Conservation (phyloP, 768 basidiomycete genomes). For the Calocera viscosa region DNA sequence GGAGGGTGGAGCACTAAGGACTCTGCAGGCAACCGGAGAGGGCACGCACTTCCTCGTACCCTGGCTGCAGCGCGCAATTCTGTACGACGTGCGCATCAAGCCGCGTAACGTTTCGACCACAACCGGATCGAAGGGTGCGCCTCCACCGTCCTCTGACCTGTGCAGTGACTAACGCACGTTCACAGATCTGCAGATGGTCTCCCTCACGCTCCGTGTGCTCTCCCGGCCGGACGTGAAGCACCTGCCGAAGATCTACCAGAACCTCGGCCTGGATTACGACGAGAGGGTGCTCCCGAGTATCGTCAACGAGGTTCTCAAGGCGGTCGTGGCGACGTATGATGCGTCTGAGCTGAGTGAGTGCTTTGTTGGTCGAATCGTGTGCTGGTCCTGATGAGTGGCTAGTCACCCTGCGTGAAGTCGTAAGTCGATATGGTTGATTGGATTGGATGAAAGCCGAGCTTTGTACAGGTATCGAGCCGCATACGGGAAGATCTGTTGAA, state of each 20-base stretch:
- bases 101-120: constrained; percentile 98
- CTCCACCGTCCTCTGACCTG: background rate
- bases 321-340: constrained; percentile 96
- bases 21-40: constrained; percentile 62
- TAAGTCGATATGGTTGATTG: constrained; percentile 31
- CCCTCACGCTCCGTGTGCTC: constrained; percentile 88
- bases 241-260: constrained; percentile 88
- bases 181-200: constrained; percentile 83
- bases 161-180: constrained; percentile 1
- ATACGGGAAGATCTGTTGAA: constrained; percentile 86
- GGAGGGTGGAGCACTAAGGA: constrained; percentile 7
- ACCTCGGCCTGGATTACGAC: constrained; percentile 89
- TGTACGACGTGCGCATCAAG: constrained; percentile 96
- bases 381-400: background rate
- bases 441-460: background rate
- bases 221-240: constrained; percentile 83
- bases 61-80: constrained; percentile 89
- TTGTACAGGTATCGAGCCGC: constrained; percentile 63
- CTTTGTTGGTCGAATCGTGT: background rate
- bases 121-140: constrained; percentile 74
- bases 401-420: constrained; percentile 92
- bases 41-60: constrained; percentile 95
- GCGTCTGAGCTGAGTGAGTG: constrained; percentile 64
- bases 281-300: constrained; percentile 95
- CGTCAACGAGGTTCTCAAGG: constrained; percentile 95